Evolutionary conservation across 176 grass and related monocot species (phyloP).

Genomic region (Thalia dealbata): DNA sequence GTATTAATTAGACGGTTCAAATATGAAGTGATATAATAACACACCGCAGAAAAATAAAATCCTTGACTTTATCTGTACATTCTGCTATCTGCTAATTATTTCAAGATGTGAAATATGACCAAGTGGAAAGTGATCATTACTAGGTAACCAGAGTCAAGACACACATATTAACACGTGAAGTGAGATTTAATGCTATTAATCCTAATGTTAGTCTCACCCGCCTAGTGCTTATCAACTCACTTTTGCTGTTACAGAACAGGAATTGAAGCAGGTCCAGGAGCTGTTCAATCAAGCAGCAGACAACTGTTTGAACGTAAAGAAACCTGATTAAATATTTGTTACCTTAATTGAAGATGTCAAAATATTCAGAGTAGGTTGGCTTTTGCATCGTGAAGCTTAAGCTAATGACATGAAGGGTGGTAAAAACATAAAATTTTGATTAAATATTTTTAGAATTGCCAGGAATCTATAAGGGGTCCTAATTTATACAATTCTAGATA

Average conservation of each 20-base stretch:
- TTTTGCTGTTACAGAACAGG: conserved; percentile 36
- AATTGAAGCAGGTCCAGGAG: conserved; percentile 63
- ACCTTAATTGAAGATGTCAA: background rate
- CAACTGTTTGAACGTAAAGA: conserved; percentile 92
- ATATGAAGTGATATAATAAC: background rate
- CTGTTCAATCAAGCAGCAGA: conserved; percentile 82
- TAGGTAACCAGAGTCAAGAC: background rate
- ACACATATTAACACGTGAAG: background rate
- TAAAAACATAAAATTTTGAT: too few relatives aligned
- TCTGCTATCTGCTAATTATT: background rate
- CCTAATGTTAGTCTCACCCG: background rate
- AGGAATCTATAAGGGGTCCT: too few relatives aligned
- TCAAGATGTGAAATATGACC: background rate
- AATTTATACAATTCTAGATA: too few relatives aligned
- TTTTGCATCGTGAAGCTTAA: too few relatives aligned
- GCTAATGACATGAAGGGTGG: too few relatives aligned
- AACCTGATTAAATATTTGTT: conserved; percentile 27
- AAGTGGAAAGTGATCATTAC: background rate
- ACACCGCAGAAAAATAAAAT: background rate
- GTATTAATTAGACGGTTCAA: background rate
- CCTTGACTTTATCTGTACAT: background rate
- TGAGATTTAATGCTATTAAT: background rate
- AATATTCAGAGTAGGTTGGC: too few relatives aligned
- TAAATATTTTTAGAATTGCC: too few relatives aligned
- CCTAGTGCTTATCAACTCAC: background rate